Conservation (phyloP, 2,329 filamentous ascomycete species). For the Arthrinium phaeospermum region DNA sequence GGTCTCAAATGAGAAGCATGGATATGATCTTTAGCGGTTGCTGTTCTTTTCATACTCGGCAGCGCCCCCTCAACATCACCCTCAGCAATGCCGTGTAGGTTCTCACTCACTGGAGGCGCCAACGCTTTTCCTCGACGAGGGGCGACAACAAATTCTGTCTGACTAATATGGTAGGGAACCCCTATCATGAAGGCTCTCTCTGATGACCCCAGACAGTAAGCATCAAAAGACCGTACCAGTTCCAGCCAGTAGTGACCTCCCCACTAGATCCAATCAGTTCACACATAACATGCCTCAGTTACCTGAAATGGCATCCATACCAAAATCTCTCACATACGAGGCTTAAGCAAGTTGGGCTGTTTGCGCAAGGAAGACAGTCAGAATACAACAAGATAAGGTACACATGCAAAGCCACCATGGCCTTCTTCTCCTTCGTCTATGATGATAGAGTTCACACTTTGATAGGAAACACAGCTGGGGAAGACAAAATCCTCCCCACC, state of each 20-base stretch:
- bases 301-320: neutral
- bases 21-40: too few species aligned
- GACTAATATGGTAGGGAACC: too few species aligned
- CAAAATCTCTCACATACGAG: neutral
- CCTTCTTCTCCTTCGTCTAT: constrained; percentile 11
- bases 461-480: neutral
- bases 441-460: constrained; percentile 5
- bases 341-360: neutral
- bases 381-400: constrained; percentile 14
- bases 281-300: neutral
- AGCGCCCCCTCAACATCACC: too few species aligned
- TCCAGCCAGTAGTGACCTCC: neutral
- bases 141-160: too few species aligned
- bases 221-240: neutral
- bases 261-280: neutral
- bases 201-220: neutral
- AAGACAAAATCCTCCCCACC: neutral
- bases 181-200: neutral
- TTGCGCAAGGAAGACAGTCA: neutral
- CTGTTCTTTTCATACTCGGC: too few species aligned
- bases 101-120: neutral
- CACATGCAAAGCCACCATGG: constrained; percentile 12
- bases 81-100: neutral
- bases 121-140: neutral
- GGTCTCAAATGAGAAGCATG: too few species aligned